Evolutionary conservation across 2,329 filamentous ascomycete genomes (phyloP).

Genomic region (Thelonectria rubi): DNA sequence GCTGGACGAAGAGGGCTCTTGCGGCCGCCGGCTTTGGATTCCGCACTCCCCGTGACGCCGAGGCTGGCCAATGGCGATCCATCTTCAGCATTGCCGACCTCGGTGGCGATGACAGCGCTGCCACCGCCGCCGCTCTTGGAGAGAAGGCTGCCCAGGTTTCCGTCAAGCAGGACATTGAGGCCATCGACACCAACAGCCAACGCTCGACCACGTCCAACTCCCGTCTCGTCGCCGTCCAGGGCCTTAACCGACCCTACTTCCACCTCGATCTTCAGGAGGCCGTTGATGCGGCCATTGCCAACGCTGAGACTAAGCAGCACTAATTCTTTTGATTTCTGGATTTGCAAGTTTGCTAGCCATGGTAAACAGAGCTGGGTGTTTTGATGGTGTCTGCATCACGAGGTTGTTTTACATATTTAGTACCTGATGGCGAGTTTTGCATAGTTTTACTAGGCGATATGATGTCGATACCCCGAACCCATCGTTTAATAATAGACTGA

Average conservation of each 20-base stretch:
- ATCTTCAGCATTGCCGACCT: slow-evolving; percentile 95
- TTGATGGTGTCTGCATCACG: background rate
- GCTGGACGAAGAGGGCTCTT: slow-evolving; percentile 66
- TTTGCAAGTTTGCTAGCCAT: background rate
- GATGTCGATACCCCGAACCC: slow-evolving; percentile 22
- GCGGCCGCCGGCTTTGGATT: slow-evolving; percentile 63
- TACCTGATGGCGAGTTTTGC: slow-evolving; percentile 7
- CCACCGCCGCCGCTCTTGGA: slow-evolving; percentile 63
- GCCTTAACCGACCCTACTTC: slow-evolving; percentile 61
- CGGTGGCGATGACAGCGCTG: slow-evolving; percentile 73
- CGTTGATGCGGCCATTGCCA: slow-evolving; percentile 54
- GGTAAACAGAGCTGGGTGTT: background rate
- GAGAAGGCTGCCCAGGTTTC: slow-evolving; percentile 56
- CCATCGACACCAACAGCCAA: slow-evolving; percentile 36
- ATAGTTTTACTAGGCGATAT: slow-evolving; percentile 12
- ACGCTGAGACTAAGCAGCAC: slow-evolving; percentile 45
- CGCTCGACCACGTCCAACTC: slow-evolving; percentile 42
- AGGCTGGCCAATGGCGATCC: slow-evolving; percentile 64
- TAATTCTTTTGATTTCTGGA: slow-evolving; percentile 20
- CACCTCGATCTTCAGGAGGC: slow-evolving; percentile 61
- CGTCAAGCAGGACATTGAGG: slow-evolving; percentile 43
- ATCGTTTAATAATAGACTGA: slow-evolving; percentile 15
- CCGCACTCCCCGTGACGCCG: slow-evolving; percentile 44
- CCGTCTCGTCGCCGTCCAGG: slow-evolving; percentile 52
- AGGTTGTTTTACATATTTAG: slow-evolving; percentile 9